Percentiles rank a stretch among this genome's conserved stretches.
These are phyloP conservation scores for Ustilaginoidea virens DNA, from an alignment of 2,329 filamentous ascomycete genomes.

Conservation along the genomic window DNA sequence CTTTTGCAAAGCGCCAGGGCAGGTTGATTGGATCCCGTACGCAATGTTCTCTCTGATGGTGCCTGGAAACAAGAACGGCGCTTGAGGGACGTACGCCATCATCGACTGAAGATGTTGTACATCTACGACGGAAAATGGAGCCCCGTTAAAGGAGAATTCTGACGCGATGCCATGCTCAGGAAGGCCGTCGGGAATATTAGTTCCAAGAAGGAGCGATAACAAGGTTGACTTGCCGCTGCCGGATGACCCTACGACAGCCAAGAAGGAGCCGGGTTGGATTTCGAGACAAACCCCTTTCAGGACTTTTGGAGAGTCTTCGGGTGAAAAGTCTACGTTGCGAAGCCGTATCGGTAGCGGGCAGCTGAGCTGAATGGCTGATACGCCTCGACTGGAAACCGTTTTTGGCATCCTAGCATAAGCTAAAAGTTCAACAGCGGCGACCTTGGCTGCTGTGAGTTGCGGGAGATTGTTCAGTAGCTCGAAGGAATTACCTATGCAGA, in stretches of 20 bases:
- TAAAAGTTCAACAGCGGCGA: constrained; percentile 59
- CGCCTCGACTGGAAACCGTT: neutral
- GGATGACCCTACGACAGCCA: constrained; percentile 68
- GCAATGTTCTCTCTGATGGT: constrained; percentile 67
- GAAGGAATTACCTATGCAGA: constrained; percentile 61
- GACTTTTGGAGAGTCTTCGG: constrained; percentile 1
- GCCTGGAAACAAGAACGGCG: constrained; percentile 61
- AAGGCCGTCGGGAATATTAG: constrained; percentile 45
- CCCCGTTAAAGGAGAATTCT: constrained; percentile 39
- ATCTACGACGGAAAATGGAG: constrained; percentile 43
- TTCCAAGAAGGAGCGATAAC: constrained; percentile 54
- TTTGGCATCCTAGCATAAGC: constrained; percentile 37
- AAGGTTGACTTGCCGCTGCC: constrained; percentile 90
- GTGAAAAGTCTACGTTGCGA: constrained; percentile 40
- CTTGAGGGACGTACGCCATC: constrained; percentile 55
- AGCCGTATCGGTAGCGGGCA: constrained; percentile 30
- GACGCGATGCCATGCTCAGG: neutral
- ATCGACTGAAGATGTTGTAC: constrained; percentile 41
- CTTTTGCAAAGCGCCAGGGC: constrained; percentile 27
- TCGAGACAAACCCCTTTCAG: constrained; percentile 28
- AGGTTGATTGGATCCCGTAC: constrained; percentile 52
- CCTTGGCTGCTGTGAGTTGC: constrained; percentile 60
- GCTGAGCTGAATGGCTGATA: constrained; percentile 19
- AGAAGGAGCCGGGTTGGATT: constrained; percentile 47
- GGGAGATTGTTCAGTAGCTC: constrained; percentile 61